phyloP scores from a whole-genome alignment of 1,284 basidiomycete genomes.

The Leccinum subfulvum region DNA sequence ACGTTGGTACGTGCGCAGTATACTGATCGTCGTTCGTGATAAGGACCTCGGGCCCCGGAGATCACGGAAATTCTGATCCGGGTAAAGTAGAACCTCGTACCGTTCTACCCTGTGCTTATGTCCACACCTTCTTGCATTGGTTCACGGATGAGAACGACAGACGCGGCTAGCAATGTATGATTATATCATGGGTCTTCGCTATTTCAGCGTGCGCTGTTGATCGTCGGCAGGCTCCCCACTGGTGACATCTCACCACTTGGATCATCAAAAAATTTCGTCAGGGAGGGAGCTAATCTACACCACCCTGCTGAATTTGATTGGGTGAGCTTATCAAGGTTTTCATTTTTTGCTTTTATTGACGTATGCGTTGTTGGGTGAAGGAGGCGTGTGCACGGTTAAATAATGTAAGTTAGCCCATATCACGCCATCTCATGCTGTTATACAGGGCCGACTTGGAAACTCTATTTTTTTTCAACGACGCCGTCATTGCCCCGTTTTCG shows the following conservation, averaged over 20 bases:
- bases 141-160: not conserved
- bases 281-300: not conserved
- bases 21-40: not conserved
- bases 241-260: not conserved
- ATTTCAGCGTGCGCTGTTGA: not conserved
- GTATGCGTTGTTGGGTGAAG: not conserved
- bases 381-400: slow-evolving; percentile 13
- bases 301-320: slow-evolving; percentile 1
- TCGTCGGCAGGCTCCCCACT: not conserved
- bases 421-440: not conserved
- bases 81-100: not conserved
- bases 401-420: not conserved
- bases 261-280: not conserved
- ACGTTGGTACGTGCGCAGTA: not conserved
- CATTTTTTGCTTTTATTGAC: not conserved
- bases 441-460: not conserved
- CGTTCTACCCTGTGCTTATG: not conserved
- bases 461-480: not conserved
- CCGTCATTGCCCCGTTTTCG: not conserved
- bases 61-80: not conserved
- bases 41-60: not conserved
- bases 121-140: not conserved
- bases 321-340: slow-evolving; percentile 1
- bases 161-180: not conserved
- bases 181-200: not conserved